These are phyloP conservation scores for button mushroom (Agaricus bisporus) DNA, from an alignment of 768 basidiomycete species.

Conservation along the genomic window DNA sequence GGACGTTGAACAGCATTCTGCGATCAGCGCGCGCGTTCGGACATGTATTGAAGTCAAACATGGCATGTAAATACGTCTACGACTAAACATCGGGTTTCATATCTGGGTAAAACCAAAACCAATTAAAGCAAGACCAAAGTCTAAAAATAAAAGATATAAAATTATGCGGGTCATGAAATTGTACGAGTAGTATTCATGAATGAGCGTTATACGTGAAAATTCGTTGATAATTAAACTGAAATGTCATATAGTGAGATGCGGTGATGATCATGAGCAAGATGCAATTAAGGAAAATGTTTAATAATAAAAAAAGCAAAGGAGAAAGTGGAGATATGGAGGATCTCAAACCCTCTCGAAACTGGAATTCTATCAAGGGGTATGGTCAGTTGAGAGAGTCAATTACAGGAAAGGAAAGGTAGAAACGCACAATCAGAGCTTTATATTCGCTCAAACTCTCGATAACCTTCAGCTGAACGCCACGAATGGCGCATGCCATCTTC, in stretches of 20 bases:
- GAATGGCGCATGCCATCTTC: constrained; percentile 58
- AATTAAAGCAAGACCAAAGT: too few relatives aligned
- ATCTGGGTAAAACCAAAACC: too few relatives aligned
- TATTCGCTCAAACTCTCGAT: constrained; percentile 13
- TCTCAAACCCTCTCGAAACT: constrained; percentile 5
- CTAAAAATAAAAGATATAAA: too few relatives aligned
- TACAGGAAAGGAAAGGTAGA: background rate
- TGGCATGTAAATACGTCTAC: too few relatives aligned
- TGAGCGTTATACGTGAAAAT: background rate
- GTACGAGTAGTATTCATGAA: background rate
- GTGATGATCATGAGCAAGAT: background rate
- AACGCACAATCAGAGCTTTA: constrained; percentile 18
- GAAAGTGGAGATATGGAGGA: background rate
- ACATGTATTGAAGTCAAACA: too few relatives aligned
- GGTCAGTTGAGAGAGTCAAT: background rate
- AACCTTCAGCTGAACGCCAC: constrained; percentile 49
- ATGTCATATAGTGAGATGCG: background rate
- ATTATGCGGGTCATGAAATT: too few relatives aligned
- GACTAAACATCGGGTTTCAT: too few relatives aligned
- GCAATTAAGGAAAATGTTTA: background rate
- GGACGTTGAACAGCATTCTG: too few relatives aligned
- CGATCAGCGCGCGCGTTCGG: too few relatives aligned
- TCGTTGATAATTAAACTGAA: background rate
- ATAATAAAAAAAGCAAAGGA: background rate
- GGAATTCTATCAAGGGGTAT: background rate